Percentiles rank a stretch among this genome's conserved stretches.
phyloP scores from a whole-genome alignment of 441 rosid species.

The Bocquillonia castaneifolia region DNA sequence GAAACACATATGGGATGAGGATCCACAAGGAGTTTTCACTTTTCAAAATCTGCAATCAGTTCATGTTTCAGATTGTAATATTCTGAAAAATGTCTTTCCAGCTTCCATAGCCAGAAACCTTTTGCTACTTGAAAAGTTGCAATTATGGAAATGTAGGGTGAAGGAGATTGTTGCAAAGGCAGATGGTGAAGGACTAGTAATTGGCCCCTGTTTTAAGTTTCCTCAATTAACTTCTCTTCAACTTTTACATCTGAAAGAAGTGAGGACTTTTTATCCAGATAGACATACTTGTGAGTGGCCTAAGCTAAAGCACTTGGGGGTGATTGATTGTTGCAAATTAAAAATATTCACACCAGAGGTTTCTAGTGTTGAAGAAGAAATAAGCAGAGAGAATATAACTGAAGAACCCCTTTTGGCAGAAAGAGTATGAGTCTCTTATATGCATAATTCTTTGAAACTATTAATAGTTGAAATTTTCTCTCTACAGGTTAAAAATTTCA shows the following conservation, averaged over 20 bases:
- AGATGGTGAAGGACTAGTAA: not conserved
- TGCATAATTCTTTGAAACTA: no score
- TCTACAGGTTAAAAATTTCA: no score
- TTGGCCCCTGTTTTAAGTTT: not conserved
- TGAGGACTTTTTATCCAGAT: constrained; percentile 12
- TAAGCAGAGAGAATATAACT: no score
- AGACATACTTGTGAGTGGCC: not conserved
- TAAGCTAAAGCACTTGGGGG: no score
- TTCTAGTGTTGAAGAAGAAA: no score
- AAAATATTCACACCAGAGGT: not conserved
- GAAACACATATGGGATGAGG: constrained; percentile 25
- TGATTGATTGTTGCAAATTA: not conserved
- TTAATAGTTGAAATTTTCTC: no score
- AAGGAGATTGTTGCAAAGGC: constrained; percentile 21
- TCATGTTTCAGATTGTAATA: not conserved
- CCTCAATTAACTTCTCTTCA: not conserved
- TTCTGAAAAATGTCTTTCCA: constrained; percentile 24
- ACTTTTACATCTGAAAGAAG: not conserved
- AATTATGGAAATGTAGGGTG: not conserved
- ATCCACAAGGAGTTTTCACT: constrained; percentile 16
- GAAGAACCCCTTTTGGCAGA: no score
- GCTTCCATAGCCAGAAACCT: constrained; percentile 18
- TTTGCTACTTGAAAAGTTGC: constrained; percentile 11
- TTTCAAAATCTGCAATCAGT: constrained; percentile 17
- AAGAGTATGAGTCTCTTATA: no score